Evolutionary conservation across 23 red algal species (phyloP), one percentile per base, ranked within the genome.

Genomic region (Cyanidioschyzon merolae): DNA sequence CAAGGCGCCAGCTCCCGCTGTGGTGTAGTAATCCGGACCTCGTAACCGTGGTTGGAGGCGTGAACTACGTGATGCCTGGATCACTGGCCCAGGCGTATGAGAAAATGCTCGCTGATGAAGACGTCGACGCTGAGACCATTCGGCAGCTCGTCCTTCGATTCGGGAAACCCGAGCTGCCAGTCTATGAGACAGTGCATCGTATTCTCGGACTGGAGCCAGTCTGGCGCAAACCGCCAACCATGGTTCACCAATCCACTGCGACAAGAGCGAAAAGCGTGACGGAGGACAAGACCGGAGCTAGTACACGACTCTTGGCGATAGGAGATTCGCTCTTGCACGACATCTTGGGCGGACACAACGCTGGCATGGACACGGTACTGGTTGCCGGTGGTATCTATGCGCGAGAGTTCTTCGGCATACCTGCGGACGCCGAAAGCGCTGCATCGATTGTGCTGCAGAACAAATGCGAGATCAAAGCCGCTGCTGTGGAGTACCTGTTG

Each of bases 351-450:
- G 90, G 83, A 57, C 59, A 51, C 0, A 77, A 68, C 39, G 39
- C 68, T 41, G 79, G 79, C n/a, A 76, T 93, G 37, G 90, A 87
- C 36, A 76, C 74, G 29, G 54, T 87, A 30, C 88, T 58, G 39
- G 59, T 89, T 18, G 90, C 84, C 31, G 90, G 90, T 36, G 90
- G 90, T 50, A 93, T 93, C 39, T 57, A 93, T 68, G 90, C 83
- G 0, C 37, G 79, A 2, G 35, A 31, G 15, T 87, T 17, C 29
- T 71, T 71, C 32, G 63, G 63, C 32, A 25, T 71, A 7, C 63
- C 63, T 35, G 63, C 63, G 7, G 63, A 71, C 32, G 63, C 63
- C 63, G n/a, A 32, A 7, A 27, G 63, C 29, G 7, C 63, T 7
- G 63, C 21, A 3, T 35, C n/a, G n/a, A 35, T 71, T 7, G n/a